Evolutionary conservation across 148 eudicot species (phyloP).

Genomic region (Salicornia ramosissima): DNA sequence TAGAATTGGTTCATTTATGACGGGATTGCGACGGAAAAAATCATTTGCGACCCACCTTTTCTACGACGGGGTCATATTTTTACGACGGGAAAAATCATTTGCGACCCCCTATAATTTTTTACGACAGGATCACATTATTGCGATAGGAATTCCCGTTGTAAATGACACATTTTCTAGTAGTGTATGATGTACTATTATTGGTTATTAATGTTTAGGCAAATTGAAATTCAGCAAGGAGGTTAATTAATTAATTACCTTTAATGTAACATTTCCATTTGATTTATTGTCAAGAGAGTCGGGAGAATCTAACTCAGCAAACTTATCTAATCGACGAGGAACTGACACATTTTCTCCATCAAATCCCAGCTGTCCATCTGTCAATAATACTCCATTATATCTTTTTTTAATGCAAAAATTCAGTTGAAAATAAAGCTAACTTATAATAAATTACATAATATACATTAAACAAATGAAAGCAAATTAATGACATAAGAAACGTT

Average conservation of each 20-base stretch:
- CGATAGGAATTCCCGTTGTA: too few species aligned
- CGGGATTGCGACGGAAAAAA: too few species aligned
- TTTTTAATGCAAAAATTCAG: not conserved
- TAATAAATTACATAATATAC: not conserved
- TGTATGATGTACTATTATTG: too few species aligned
- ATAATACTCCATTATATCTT: slow-evolving; percentile 17
- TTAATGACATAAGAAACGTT: slow-evolving; percentile 29
- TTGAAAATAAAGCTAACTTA: not conserved
- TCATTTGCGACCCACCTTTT: too few species aligned
- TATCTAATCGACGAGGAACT: slow-evolving; percentile 43
- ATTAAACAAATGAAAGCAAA: not conserved
- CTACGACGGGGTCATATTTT: too few species aligned
- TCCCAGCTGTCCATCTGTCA: slow-evolving; percentile 78
- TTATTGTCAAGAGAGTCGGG: slow-evolving; percentile 32
- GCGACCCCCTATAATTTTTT: too few species aligned
- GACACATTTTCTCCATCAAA: slow-evolving; percentile 47
- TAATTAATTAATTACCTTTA: slow-evolving; percentile 39
- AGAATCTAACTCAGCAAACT: slow-evolving; percentile 41
- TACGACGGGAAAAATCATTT: too few species aligned
- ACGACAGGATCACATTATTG: too few species aligned
- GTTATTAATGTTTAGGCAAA: too few species aligned
- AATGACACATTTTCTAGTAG: too few species aligned
- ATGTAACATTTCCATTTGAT: slow-evolving; percentile 31
- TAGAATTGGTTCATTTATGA: too few species aligned
- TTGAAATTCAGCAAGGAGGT: too few species aligned